Evolutionary conservation across 305 asterid species (phyloP), one percentile per base, ranked within the genome.

Genomic region (Rubia occidens): DNA sequence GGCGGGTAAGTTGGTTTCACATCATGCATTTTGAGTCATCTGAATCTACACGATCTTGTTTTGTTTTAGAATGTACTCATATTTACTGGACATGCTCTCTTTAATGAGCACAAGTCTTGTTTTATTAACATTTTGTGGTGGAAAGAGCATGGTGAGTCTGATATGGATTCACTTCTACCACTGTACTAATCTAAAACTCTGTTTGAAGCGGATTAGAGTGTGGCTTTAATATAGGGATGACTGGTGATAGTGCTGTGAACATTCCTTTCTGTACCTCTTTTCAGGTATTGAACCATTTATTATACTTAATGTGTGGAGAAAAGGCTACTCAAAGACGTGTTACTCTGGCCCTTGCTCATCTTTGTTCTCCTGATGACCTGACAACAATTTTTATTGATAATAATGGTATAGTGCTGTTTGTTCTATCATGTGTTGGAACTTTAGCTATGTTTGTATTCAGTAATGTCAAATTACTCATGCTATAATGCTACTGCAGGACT

Each of bases 301-400:
- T 91, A 75, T 91, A 88, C 82, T 82, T 91, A 87, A 88, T 91
- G 96, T 95, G 89, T 69, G 95, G 87, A 56, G 99, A 89, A 54
- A 88, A 82, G 77, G 75, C 55, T 78, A 81, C 89, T 74, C 95
- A 89, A 79, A 80, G 88, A 79, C 93, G 95, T 14, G 95, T 95
- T 78, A 92, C 95, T 37, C 79, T 95, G 82, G 96, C 99, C 69
- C 96, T 95, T 64, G 96, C 97, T 2, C 98, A 91, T 88, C 91
- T 95, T 71, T 91, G 95, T 75, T 87, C 95, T 70, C 88, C 96
- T 43, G 97, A 88, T 75, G 98, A 95, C 79, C 95, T 86, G 69
- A 91, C 76, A 79, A 80, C 83, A 74, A 84, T 91, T 72, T 95
- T 95, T 73, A 82, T 88, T 76, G 95, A 95, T 76, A 85, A 77